These are phyloP conservation scores for Boletus subparvulus DNA, from an alignment of 768 basidiomycete genomes.

Conservation along the genomic window DNA sequence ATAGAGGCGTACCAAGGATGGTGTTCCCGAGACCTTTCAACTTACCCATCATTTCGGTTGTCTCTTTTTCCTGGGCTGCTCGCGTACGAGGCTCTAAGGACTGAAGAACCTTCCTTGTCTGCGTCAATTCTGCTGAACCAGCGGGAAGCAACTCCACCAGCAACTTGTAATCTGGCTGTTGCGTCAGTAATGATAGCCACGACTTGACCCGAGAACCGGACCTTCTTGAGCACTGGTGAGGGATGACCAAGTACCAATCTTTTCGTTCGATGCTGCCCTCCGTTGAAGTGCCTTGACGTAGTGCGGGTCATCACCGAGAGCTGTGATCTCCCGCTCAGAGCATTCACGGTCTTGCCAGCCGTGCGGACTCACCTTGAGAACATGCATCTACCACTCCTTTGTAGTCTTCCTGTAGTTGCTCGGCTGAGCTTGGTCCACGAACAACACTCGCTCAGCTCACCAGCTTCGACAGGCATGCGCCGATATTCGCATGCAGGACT, in stretches of 20 bases:
- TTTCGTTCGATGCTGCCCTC: constrained; percentile 84
- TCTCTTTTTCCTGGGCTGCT: constrained; percentile 81
- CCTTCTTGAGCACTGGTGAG: constrained; percentile 84
- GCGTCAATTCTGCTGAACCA: constrained; percentile 47
- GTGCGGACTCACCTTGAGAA: constrained; percentile 54
- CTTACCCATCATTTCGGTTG: constrained; percentile 88
- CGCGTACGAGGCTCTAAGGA: constrained; percentile 67
- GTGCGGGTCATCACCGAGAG: constrained; percentile 79
- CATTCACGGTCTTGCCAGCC: not conserved
- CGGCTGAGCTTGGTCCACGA: not conserved
- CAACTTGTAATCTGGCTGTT: constrained; percentile 65
- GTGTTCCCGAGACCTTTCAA: constrained; percentile 91
- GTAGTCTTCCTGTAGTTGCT: constrained; percentile 59
- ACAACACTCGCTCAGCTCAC: constrained; percentile 41
- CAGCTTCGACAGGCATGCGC: constrained; percentile 78
- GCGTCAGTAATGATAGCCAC: not conserved
- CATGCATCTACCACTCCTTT: constrained; percentile 80
- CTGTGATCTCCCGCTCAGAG: constrained; percentile 39
- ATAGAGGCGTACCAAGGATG: constrained; percentile 62
- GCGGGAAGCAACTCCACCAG: constrained; percentile 66
- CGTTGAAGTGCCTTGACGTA: constrained; percentile 89
- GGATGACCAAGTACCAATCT: constrained; percentile 78
- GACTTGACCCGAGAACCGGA: constrained; percentile 26
- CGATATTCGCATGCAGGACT: constrained; percentile 83
- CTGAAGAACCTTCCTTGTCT: constrained; percentile 49